Conservation (phyloP, 2,329 filamentous ascomycete species). For the Blumeria graminis region DNA sequence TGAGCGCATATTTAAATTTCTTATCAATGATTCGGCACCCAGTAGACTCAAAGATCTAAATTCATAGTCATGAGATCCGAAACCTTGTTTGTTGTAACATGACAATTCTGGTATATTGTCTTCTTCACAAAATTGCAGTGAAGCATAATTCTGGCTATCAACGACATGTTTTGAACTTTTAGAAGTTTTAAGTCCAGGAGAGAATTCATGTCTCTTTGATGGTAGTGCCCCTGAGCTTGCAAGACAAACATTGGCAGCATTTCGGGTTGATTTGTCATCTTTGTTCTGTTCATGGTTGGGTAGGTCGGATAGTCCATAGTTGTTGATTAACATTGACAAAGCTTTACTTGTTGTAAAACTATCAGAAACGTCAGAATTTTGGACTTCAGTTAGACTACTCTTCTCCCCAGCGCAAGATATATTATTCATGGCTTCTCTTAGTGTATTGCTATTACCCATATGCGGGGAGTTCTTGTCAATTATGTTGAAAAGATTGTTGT, state of each 20-base stretch:
- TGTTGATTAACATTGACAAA: constrained; percentile 5
- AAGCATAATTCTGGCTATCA: no score
- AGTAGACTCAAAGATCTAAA: constrained; percentile 12
- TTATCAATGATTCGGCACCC: constrained; percentile 14
- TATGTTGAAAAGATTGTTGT: no score
- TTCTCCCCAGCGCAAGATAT: constrained; percentile 1
- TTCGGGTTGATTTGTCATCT: no score
- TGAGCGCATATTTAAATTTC: constrained; percentile 14
- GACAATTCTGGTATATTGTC: no score
- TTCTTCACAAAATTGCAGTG: no score
- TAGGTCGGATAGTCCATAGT: constrained; percentile 5
- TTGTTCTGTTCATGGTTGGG: not conserved
- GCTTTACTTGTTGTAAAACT: constrained; percentile 11
- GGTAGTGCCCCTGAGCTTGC: constrained; percentile 14
- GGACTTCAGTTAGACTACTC: constrained; percentile 9
- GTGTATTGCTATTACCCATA: no score
- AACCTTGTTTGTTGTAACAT: no score
- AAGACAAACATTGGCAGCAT: constrained; percentile 3
- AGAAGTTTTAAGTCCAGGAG: no score
- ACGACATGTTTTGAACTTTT: no score
- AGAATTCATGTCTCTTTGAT: not conserved
- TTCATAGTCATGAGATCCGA: constrained; percentile 4
- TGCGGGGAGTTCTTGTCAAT: no score
- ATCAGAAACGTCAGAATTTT: constrained; percentile 10
- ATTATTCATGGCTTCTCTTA: no score